phyloP scores from a whole-genome alignment of 345 rosid species.

The Corymbia maculata region DNA sequence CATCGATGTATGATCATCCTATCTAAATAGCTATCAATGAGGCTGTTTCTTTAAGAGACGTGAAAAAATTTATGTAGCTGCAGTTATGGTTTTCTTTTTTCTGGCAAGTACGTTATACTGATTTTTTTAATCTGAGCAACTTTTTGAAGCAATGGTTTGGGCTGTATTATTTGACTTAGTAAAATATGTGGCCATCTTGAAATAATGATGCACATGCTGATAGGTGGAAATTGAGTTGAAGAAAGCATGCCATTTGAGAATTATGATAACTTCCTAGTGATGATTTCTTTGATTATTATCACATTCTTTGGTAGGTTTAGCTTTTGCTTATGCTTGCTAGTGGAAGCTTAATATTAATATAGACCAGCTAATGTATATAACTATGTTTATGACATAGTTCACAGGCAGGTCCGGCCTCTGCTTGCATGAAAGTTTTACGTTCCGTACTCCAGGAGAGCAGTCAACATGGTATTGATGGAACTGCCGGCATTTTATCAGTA shows the following conservation, averaged over 20 bases:
- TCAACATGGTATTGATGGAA: constrained; percentile 32
- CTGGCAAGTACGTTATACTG: background rate
- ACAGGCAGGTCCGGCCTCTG: constrained; percentile 90
- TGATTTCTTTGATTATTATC: background rate
- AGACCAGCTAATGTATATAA: background rate
- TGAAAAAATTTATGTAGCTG: background rate
- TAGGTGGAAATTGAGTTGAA: background rate
- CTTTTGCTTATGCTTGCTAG: background rate
- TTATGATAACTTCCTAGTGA: background rate
- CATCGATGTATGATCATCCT: constrained; percentile 43
- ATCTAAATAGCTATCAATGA: background rate
- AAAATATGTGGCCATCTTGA: background rate
- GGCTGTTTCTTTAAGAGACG: background rate
- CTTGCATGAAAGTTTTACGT: constrained; percentile 61
- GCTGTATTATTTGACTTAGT: background rate
- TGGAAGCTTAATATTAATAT: background rate
- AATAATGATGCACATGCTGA: background rate
- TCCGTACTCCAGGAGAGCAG: constrained; percentile 35
- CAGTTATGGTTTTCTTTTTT: background rate
- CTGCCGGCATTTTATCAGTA: constrained; percentile 70
- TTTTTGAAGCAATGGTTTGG: background rate
- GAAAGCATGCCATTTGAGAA: background rate
- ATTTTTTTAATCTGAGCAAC: background rate
- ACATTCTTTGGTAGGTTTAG: background rate
- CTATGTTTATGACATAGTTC: constrained; percentile 34